Evolutionary conservation across 192 early-diverging fungal genomes (phyloP), one percentile per base, ranked within the genome.

Genomic region (Coemansia asiatica): DNA sequence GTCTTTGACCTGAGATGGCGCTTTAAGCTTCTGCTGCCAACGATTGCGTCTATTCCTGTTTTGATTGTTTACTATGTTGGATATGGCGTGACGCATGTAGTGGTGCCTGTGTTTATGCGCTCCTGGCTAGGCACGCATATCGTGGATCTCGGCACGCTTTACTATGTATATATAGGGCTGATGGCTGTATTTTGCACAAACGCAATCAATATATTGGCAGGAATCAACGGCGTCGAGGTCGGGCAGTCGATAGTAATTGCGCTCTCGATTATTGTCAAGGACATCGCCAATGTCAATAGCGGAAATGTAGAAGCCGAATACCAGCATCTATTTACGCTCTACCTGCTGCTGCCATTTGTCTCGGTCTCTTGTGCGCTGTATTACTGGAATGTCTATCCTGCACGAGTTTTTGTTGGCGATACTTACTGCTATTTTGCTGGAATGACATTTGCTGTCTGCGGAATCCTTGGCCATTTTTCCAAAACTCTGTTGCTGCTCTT

Each of bases 361-460:
- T 91, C 91, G 0, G 95, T 95, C 3, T 94, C 92, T 0, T 13
- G 71, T 18, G 95, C 90, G 0, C 87, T 96, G 38, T 75, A 97
- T 49, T 74, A 83, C 68, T 90, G 95, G 73, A 99, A 99, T 74
- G 93, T 94, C 90, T 95, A 89, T 46, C 97, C 97, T 5, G 90
- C 96, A 2, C 80, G 80, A 1, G 89, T 93, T 9, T 98, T 99
- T 87, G 93, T 94, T 15, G 97, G 97, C 48, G 97, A 99, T 64
- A 97, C 96, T 0, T 97, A 89, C 67, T 90, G 91, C 70, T 99
- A 99, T 64, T 98, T 98, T 89, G 94, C 95, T 2, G 97, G 97
- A 4, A 99, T 99, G 96, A 94, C 92, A 0, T 95, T 99, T 85
- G 94, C 97, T 0, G 97, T 99, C 1, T 93, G 96, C 13, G 95